Base-by-base conservation (phyloP, 257 asterid genomes). In the Solanum commersonii region DNA sequence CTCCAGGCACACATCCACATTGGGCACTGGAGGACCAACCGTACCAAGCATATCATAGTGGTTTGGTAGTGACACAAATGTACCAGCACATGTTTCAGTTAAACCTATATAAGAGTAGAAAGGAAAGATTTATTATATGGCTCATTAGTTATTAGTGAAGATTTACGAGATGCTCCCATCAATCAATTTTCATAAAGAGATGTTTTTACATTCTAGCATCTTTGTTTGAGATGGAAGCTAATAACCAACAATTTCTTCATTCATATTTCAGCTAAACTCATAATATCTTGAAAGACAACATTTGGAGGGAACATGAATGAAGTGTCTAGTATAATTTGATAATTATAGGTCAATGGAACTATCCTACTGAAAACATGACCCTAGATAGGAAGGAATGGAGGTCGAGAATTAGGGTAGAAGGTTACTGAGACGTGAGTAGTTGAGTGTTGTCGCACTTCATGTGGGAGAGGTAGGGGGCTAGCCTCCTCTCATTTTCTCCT, bases 41-140 rank as follows among this genome's bases (percentile, higher is more conserved):
- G 99, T 97, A 83, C 99, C 98, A 77, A 95, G 93, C 99, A 96
- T 96, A 87, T 85, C 88, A 88, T 94, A 76, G 88, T 92, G 94
- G 84, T 97, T 90, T 20, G 99, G 98, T 87, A 97, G 82, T 73
- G 99, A 91, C 86, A 95, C 96, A 89, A 97, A 96, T 86, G 99
- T 94, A 89, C 99, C 99, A 22, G 96, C 99, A 93, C 99, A 96
- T 83, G 98, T 93, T 93, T 97, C 99, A 8, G 99, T 97, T 93
- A 97, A 89, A 46, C 99, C 99, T 97, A 89, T 84, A 92, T 34
- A 72, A 88, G 71, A 77, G 33, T 49, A 37, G 86, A 90, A 87
- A 84, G 25, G 78, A 71, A 88, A 78, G 22, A 60, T 81, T 86
- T 49, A 60, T 27, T 29, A 49, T 44, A 23, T 29, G 85, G 18